Conservation (phyloP, 441 rosid genomes). For the Macaranga tanarius region DNA sequence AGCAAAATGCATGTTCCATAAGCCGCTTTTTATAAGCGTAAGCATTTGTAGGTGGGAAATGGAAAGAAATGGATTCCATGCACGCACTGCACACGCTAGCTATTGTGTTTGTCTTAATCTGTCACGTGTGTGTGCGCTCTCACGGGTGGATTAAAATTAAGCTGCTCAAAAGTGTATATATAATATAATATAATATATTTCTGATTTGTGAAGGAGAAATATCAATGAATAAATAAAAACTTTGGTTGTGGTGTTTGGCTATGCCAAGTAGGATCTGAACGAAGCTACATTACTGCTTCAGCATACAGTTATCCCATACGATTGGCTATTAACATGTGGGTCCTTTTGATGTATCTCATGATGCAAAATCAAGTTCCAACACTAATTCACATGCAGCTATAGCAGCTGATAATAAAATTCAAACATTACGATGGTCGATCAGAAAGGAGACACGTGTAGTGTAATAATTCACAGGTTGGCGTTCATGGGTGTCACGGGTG, state of each 20-base stretch:
- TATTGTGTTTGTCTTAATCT: constrained; percentile 7
- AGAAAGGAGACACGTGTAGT: constrained; percentile 7
- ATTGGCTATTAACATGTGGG: background rate
- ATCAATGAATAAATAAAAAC: background rate
- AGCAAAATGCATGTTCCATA: background rate
- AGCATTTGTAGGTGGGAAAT: too few species aligned
- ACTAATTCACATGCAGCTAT: background rate
- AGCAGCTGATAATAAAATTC: background rate
- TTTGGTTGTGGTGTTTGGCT: constrained; percentile 2
- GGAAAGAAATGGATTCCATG: background rate
- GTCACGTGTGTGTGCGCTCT: constrained; percentile 36
- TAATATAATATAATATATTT: background rate
- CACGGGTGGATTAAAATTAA: constrained; percentile 38
- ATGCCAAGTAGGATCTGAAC: constrained; percentile 8
- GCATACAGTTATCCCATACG: background rate
- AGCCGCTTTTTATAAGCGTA: background rate
- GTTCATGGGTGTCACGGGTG: constrained; percentile 17
- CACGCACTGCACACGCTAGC: background rate
- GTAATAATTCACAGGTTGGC: constrained; percentile 4
- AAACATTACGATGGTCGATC: background rate
- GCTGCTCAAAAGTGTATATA: background rate
- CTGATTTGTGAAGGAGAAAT: too few species aligned
- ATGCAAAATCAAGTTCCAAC: constrained; percentile 1
- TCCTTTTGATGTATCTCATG: background rate
- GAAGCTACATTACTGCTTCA: background rate